These are phyloP conservation scores for Phytopythium delawarense DNA, from an alignment of 352 stramenopile species.

Conservation along the genomic window DNA sequence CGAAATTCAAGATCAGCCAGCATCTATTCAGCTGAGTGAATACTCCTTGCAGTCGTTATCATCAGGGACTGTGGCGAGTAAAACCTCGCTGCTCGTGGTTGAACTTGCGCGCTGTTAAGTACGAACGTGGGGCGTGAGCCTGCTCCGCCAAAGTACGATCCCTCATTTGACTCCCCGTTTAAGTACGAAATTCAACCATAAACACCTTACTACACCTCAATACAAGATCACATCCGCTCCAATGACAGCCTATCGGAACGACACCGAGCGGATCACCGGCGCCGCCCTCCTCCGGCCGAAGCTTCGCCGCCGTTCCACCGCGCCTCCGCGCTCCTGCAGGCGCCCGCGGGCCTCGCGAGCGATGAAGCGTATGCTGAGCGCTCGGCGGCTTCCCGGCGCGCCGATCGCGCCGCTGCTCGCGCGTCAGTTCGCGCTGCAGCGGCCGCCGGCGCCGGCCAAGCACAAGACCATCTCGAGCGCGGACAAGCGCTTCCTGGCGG, in stretches of 20 bases:
- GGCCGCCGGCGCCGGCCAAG: background rate
- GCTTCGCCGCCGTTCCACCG: background rate
- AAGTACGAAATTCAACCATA: background rate
- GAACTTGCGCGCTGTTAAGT: constrained; percentile 5
- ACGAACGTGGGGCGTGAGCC: constrained; percentile 6
- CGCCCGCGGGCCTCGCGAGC: too few species aligned
- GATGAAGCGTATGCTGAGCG: background rate
- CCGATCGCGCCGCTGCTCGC: background rate
- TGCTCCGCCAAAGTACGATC: constrained; percentile 7
- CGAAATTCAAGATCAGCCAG: too few species aligned
- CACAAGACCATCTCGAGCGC: constrained; percentile 24
- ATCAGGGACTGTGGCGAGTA: background rate
- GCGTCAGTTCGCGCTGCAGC: background rate
- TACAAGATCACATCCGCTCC: background rate
- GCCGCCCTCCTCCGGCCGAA: background rate
- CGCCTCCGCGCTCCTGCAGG: background rate
- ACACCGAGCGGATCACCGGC: background rate
- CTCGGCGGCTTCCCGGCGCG: background rate
- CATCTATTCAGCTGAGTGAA: too few species aligned
- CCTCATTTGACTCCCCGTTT: too few species aligned
- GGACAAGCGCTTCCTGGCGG: constrained; percentile 48
- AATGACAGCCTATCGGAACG: background rate
- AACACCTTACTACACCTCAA: background rate
- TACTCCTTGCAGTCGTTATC: background rate
- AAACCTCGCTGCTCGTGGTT: background rate